These are phyloP conservation scores for Xylariales sp. DNA, from an alignment of 2,329 filamentous ascomycete species.

Conservation along the genomic window DNA sequence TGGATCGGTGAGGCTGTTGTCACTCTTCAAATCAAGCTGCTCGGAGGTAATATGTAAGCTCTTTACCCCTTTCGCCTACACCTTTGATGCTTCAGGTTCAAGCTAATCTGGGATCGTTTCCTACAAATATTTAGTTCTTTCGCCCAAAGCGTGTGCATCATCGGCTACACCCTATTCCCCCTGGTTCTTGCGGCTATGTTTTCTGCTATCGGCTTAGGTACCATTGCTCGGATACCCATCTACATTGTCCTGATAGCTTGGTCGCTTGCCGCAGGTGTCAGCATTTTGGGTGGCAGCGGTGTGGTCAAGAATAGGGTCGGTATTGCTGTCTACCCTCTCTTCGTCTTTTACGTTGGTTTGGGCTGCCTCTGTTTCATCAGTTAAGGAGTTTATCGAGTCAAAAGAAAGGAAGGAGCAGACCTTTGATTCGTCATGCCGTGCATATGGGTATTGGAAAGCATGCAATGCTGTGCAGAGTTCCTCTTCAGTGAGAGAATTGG, in stretches of 20 bases:
- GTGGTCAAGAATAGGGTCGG: slow-evolving; percentile 93
- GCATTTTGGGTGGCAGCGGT: slow-evolving; percentile 91
- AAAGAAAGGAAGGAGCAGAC: not conserved
- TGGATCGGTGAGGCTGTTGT: slow-evolving; percentile 97
- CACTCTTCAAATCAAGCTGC: slow-evolving; percentile 93
- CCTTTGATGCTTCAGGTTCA: too few relatives aligned
- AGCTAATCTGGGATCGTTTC: too few relatives aligned
- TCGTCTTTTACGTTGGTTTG: slow-evolving; percentile 91
- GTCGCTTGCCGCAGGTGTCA: slow-evolving; percentile 93
- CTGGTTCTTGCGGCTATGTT: slow-evolving; percentile 89
- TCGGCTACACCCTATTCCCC: slow-evolving; percentile 96
- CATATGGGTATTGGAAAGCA: too few relatives aligned
- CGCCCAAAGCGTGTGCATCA: slow-evolving; percentile 95
- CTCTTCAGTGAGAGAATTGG: too few relatives aligned
- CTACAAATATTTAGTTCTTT: slow-evolving; percentile 65
- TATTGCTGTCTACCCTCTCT: slow-evolving; percentile 89
- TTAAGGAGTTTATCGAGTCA: slow-evolving; percentile 34
- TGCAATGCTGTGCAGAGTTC: too few relatives aligned
- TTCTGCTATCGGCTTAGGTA: slow-evolving; percentile 75
- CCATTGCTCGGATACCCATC: slow-evolving; percentile 81
- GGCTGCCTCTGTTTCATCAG: slow-evolving; percentile 97
- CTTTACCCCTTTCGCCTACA: too few relatives aligned
- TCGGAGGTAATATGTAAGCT: slow-evolving; percentile 94
- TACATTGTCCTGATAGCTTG: slow-evolving; percentile 85
- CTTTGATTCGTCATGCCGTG: not conserved